Evolutionary conservation across 1,284 basidiomycete genomes (phyloP).

Genomic region (Ustilago trichophora): DNA sequence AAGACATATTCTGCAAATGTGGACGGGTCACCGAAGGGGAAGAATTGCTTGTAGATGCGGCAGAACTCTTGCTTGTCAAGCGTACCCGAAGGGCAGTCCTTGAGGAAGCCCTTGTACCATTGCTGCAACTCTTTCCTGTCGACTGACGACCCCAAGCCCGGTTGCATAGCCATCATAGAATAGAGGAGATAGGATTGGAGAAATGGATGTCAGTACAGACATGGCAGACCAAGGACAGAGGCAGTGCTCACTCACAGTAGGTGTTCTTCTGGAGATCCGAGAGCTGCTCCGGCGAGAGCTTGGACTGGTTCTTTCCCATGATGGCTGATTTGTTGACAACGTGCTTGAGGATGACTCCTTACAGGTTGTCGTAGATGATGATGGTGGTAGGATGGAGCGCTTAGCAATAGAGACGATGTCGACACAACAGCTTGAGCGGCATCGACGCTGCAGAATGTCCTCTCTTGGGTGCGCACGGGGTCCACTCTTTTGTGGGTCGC

Average conservation of each 20-base stretch:
- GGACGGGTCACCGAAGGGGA: conserved; percentile 96
- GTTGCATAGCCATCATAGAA: no score
- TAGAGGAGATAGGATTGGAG: no score
- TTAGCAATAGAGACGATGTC: no score
- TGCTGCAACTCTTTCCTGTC: conserved; percentile 99
- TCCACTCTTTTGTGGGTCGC: no score
- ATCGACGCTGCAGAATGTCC: no score
- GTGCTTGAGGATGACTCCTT: no score
- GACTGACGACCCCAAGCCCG: no score
- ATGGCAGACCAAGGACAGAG: no score
- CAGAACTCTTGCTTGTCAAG: conserved; percentile 96
- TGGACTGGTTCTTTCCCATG: conserved; percentile 96
- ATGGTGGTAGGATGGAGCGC: no score
- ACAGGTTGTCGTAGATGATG: conserved; percentile 8
- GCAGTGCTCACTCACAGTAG: conserved; percentile 84
- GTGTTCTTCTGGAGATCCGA: conserved; percentile 97
- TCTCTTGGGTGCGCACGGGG: no score
- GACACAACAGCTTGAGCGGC: no score
- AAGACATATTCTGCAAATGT: conserved; percentile 99
- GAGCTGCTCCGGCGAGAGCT: conserved; percentile 93
- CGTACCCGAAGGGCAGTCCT: conserved; percentile 96
- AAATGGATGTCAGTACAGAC: no score
- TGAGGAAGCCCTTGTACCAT: conserved; percentile 99
- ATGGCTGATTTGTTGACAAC: not conserved
- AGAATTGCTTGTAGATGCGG: conserved; percentile 98